Percentiles rank a stretch among this genome's conserved stretches.
Conservation (phyloP, 1,284 basidiomycete species). For the Porodaedalea pini region DNA sequence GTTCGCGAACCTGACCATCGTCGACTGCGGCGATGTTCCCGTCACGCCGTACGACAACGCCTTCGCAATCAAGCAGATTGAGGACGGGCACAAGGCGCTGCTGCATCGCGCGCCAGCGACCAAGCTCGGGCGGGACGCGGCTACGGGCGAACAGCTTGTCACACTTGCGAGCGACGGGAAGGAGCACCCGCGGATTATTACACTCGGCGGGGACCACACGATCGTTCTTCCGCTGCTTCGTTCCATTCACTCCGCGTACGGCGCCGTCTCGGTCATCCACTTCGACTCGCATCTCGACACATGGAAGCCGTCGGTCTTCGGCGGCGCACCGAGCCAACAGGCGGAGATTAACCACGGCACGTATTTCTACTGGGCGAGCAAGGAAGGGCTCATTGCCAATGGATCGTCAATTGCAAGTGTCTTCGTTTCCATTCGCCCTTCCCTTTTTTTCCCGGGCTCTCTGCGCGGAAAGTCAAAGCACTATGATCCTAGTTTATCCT, state of each 20-base stretch:
- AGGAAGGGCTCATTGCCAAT: constrained; percentile 71
- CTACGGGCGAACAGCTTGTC: constrained; percentile 51
- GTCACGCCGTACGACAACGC: constrained; percentile 67
- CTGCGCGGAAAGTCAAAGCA: constrained; percentile 25
- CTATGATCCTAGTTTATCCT: constrained; percentile 70
- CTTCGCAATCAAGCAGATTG: constrained; percentile 70
- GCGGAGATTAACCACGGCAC: constrained; percentile 74
- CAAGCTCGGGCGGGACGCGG: constrained; percentile 54
- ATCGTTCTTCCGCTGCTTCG: constrained; percentile 64
- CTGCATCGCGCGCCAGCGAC: constrained; percentile 58
- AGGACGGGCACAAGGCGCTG: constrained; percentile 60
- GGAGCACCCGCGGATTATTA: constrained; percentile 64
- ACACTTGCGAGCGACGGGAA: constrained; percentile 59
- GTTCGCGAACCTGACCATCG: constrained; percentile 59
- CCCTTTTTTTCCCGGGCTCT: constrained; percentile 19
- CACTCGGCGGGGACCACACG: constrained; percentile 77
- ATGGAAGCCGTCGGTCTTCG: constrained; percentile 71
- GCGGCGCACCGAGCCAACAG: constrained; percentile 62
- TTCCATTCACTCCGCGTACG: constrained; percentile 66
- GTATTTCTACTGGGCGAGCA: constrained; percentile 75
- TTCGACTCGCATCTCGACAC: constrained; percentile 75
- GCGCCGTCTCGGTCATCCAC: constrained; percentile 73
- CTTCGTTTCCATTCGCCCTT: constrained; percentile 30
- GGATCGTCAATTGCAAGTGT: constrained; percentile 80
- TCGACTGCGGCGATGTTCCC: constrained; percentile 68